Evolutionary conservation across 208 protist species (phyloP).

Genomic region (Balamuthia mandrillaris): DNA sequence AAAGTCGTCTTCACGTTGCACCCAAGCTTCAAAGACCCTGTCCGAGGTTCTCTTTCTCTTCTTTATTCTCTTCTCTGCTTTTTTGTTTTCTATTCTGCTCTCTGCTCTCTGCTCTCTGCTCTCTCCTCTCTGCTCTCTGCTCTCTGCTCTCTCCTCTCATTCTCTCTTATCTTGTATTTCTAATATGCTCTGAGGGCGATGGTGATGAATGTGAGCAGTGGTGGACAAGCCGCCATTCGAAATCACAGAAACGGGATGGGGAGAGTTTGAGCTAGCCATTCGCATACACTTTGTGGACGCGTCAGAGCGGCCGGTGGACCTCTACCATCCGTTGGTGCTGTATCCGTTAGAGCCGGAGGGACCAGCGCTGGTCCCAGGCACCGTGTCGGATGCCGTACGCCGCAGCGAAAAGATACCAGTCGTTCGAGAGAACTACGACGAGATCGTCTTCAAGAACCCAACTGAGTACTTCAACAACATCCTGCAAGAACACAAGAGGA

Average conservation of each 20-base stretch:
- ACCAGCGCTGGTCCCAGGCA: background rate
- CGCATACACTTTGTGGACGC: constrained; percentile 53
- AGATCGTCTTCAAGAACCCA: constrained; percentile 26
- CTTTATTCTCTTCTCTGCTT: no score
- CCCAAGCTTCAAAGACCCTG: constrained; percentile 31
- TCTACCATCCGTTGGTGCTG: constrained; percentile 21
- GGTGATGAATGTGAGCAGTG: background rate
- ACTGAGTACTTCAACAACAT: background rate
- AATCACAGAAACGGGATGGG: constrained; percentile 59
- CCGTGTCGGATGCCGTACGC: background rate
- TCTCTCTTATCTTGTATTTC: no score
- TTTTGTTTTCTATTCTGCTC: no score
- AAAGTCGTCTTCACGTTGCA: constrained; percentile 57
- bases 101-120: no score
- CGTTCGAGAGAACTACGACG: constrained; percentile 27
- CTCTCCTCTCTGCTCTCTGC: background rate
- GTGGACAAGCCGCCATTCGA: constrained; percentile 55
- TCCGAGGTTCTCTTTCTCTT: constrained; percentile 17
- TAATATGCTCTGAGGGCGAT: no score
- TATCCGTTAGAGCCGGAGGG: background rate
- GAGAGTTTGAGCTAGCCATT: constrained; percentile 58
- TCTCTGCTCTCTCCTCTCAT: background rate
- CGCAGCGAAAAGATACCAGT: background rate
- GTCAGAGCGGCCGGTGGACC: constrained; percentile 19
- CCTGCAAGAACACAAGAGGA: background rate